A percentile compares a stretch with the other conserved stretches of the same genome.
Evolutionary conservation across 2,329 filamentous ascomycete genomes (phyloP).

Genomic region (Diaporthe velutina): DNA sequence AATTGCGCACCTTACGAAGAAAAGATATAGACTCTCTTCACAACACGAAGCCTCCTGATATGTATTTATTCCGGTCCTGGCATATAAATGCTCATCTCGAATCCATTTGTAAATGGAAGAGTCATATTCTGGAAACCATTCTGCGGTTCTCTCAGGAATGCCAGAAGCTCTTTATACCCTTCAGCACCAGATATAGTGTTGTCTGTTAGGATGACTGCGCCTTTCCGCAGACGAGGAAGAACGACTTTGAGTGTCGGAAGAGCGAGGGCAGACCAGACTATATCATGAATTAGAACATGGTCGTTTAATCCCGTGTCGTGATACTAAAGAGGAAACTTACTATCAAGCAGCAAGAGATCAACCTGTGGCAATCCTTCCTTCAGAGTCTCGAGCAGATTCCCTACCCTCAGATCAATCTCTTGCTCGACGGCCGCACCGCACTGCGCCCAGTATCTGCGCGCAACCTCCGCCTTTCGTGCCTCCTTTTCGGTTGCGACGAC

Average conservation of each 20-base stretch:
- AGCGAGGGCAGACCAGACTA: background rate
- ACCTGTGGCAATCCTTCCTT: slow-evolving; percentile 2
- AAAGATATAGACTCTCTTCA: background rate
- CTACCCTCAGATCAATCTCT: slow-evolving; percentile 53
- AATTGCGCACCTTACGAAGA: background rate
- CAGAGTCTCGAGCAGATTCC: slow-evolving; percentile 47
- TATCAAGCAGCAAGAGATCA: background rate
- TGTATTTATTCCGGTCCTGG: background rate
- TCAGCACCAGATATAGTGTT: slow-evolving; percentile 21
- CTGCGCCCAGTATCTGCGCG: slow-evolving; percentile 50
- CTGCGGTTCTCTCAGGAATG: slow-evolving; percentile 52
- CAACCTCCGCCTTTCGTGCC: slow-evolving; percentile 22
- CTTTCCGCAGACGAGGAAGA: slow-evolving; percentile 2
- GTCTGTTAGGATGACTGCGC: slow-evolving; percentile 1
- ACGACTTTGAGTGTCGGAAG: background rate
- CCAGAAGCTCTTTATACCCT: slow-evolving; percentile 55
- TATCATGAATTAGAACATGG: background rate
- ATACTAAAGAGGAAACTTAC: background rate
- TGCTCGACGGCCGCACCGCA: slow-evolving; percentile 47
- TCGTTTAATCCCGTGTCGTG: rapidly evolving
- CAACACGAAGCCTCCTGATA: background rate
- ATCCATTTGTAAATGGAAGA: slow-evolving; percentile 42
- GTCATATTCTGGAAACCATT: slow-evolving; percentile 54
- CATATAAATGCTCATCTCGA: slow-evolving; percentile 42
- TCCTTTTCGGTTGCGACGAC: slow-evolving; percentile 38